Evolutionary conservation across 2,329 filamentous ascomycete genomes (phyloP), one percentile per base, ranked within the genome.

Genomic region (Sphaerulina vaccinii): DNA sequence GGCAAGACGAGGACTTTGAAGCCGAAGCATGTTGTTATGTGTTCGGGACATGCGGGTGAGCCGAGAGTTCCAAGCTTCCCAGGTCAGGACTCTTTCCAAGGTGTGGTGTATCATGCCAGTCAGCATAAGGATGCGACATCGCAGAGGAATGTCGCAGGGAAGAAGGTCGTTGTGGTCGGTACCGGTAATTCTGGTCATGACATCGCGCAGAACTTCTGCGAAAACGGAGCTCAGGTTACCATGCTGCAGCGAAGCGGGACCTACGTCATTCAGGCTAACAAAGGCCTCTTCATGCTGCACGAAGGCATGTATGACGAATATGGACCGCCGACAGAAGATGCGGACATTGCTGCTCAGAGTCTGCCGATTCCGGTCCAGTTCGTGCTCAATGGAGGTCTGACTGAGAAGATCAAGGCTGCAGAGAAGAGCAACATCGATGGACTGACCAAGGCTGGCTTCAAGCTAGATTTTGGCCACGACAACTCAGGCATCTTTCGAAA

Each of bases 201-300:
- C 45, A 75, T 79, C 41, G 75, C 76, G 0, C 73, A 79, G 58
- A 74, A 79, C 57, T 79, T 33, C 60, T 75, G 79, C 29, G 83
- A 87, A 59, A 81, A 82, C 43, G 86, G 85, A 0, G 84, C 83
- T 55, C 73, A 81, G 2, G 79, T 87, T 1, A 88, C 85, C 0
- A 84, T 89, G 67, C 76, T 89, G 0, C 86, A 89, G 68, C 78
- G 86, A 3, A 82, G 79, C 1, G 80, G 77, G 6, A 88, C 86
- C 0, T 81, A 79, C 48, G 83, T 89, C 2, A 73, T 87, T 0
- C 79, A 81, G 0, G 81, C 79, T 6, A 68, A 76, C 10, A 72
- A 77, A 1, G 73, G 81, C 0, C 75, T 84, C 18, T 70, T 73
- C 1, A 68, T 87, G 5, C 55, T 68, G 8, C 62, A 65, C 48